These are phyloP conservation scores for Pharnaceum exiguum DNA, from an alignment of 148 eudicot genomes.

Conservation along the genomic window DNA sequence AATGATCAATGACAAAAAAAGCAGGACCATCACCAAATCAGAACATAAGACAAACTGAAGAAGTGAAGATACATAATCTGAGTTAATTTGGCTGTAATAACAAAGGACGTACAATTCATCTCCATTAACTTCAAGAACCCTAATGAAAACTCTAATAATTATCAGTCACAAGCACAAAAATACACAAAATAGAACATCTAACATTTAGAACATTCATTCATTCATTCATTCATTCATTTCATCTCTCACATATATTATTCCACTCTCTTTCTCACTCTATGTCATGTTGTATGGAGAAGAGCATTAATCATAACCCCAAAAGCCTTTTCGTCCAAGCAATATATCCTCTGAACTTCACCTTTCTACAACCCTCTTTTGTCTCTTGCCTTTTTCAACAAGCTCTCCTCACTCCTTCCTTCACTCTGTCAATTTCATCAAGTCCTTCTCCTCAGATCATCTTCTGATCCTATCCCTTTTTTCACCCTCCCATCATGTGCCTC, in stretches of 20 bases:
- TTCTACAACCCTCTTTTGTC: slow-evolving; percentile 82
- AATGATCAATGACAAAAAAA: neutral
- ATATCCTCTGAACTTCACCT: slow-evolving; percentile 34
- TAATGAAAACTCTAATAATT: slow-evolving; percentile 2
- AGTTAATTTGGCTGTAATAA: neutral
- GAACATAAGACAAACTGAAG: too few relatives aligned
- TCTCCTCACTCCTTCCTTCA: slow-evolving; percentile 3
- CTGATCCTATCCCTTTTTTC: slow-evolving; percentile 36
- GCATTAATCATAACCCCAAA: slow-evolving; percentile 25
- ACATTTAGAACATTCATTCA: slow-evolving; percentile 9
- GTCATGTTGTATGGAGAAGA: slow-evolving; percentile 2
- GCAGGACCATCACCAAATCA: neutral
- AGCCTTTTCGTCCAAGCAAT: slow-evolving; percentile 78
- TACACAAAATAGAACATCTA: neutral
- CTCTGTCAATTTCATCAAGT: slow-evolving; percentile 69
- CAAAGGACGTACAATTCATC: slow-evolving; percentile 1
- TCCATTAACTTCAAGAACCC: slow-evolving; percentile 14
- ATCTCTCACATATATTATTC: slow-evolving; percentile 24
- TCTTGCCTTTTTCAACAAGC: slow-evolving; percentile 51
- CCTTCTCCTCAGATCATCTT: slow-evolving; percentile 87
- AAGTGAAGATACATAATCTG: neutral
- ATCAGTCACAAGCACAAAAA: slow-evolving; percentile 4
- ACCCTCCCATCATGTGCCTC: too few relatives aligned
- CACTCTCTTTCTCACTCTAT: slow-evolving; percentile 17
- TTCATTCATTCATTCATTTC: slow-evolving; percentile 40